These are phyloP conservation scores for Penicillium taxi DNA, from an alignment of 495 filamentous ascomycete species.

Conservation along the genomic window DNA sequence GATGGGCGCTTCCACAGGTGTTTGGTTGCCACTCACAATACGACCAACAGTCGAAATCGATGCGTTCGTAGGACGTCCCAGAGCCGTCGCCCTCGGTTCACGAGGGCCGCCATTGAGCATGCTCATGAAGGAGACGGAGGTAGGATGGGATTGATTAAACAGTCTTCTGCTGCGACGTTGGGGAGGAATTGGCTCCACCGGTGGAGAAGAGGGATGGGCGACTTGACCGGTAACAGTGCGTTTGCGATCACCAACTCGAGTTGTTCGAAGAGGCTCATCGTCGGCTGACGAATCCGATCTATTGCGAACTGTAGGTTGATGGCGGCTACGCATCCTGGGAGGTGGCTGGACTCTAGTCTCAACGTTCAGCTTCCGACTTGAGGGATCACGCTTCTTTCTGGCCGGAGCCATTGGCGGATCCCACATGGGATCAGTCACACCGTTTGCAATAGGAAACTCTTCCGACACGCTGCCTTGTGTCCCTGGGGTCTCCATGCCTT, in stretches of 20 bases:
- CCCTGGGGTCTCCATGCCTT: slow-evolving; percentile 37
- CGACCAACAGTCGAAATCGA: slow-evolving; percentile 62
- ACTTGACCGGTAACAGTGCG: slow-evolving; percentile 78
- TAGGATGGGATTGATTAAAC: slow-evolving; percentile 60
- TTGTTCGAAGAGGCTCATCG: slow-evolving; percentile 28
- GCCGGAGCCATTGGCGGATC: slow-evolving; percentile 64
- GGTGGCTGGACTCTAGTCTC: slow-evolving; percentile 50
- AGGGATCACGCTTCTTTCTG: slow-evolving; percentile 53
- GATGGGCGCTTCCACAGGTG: slow-evolving; percentile 58
- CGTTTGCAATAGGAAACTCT: slow-evolving; percentile 34
- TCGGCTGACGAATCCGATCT: slow-evolving; percentile 34
- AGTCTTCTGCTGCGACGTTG: slow-evolving; percentile 74
- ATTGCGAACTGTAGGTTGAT: slow-evolving; percentile 41
- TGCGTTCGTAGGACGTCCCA: slow-evolving; percentile 44
- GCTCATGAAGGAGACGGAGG: slow-evolving; percentile 43
- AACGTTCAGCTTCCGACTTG: slow-evolving; percentile 46
- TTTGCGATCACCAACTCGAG: slow-evolving; percentile 55
- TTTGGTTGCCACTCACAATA: slow-evolving; percentile 75
- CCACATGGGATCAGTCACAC: slow-evolving; percentile 25
- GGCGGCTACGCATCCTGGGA: slow-evolving; percentile 53
- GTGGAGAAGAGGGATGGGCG: slow-evolving; percentile 48
- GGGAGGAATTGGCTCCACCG: slow-evolving; percentile 56
- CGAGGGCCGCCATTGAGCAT: slow-evolving; percentile 52
- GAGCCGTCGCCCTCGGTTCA: slow-evolving; percentile 61
- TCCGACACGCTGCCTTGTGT: slow-evolving; percentile 38